Base-by-base conservation (phyloP, 768 basidiomycete species). In the Tremella fuciformis region DNA sequence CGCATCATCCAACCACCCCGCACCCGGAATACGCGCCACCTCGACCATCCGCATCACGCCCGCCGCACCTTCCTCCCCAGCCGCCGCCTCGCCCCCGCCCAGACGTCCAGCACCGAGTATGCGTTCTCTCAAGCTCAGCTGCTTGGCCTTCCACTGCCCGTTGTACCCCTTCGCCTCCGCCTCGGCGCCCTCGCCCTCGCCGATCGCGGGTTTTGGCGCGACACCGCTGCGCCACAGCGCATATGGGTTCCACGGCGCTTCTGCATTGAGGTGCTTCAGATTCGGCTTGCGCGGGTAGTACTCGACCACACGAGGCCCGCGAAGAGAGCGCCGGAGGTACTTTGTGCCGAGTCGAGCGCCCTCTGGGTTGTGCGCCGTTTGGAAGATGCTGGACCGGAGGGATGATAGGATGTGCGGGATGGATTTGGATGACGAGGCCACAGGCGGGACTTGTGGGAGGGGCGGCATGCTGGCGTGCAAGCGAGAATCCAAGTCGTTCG, bases 311-410 rank as follows among this genome's bases (percentile, higher is more conserved):
- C 89, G 83, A 0, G 91, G 91, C 0, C 93, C 94, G 0, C 86
- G 84, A 37, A 97, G 83, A 16, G 87, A 82, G 13, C 83, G 81
- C 18, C 87, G 85, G 47, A 97, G 84, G 79, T 94, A 91, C 79
- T 97, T 97, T 24, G 91, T 87, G 16, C 94, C 94, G 0, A 88
- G 92, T 16, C 93, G 86, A 13, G 84, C 74, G 24, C 83, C 83
- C 1, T 82, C 82, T 0, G 93, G 93, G 78, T 97, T 97, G 79
- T 88, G 91, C 2, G 87, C 81, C 8, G 90, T 94, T 71, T 91
- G 84, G 71, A 97, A 94, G 53, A 97, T 83, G 22, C 62, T 57
- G 25, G 73, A 73, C 8, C 70, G 75, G 50, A 75, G 54, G 26
- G 66, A 63, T 11, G 66, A 64, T 29, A 76, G 66, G 44, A 67